Base-by-base conservation (phyloP, 352 stramenopile genomes). In the Phytophthora podocarpi region DNA sequence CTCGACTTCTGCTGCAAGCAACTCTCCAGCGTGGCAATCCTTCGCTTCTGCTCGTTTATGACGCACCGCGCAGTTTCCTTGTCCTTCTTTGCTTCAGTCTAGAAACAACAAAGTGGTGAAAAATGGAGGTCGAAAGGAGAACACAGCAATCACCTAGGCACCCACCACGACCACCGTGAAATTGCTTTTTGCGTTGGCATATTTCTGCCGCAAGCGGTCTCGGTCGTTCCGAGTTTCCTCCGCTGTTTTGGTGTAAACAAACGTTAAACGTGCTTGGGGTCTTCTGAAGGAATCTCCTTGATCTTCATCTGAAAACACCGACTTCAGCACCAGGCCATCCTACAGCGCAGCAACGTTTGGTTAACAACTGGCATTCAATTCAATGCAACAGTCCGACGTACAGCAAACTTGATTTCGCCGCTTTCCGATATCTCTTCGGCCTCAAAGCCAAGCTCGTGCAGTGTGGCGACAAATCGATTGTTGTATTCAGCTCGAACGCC, bases 341-440 rank as follows among this genome's bases (percentile, higher is more conserved):
- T 93, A 58, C 16, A 23, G 20, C 61, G 10, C 18, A 32, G 16
- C 16, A 51, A 16, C 31, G 12, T 28, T 39, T 5, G 6, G 16
- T 24, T 24, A 47, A n/a, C 11, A 48, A 42, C 35, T 23, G 16
- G 8, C 6, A 56, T 26, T 46, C 5, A 23, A 27, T 9, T 5
- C 7, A 52, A 45, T n/a, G 11, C 18, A 21, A 28, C 26, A 9
- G 10, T 13, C 10, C 8, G 16, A 55, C 72, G 15, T 64, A 93
- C 86, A 13, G 82, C 75, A 70, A 93, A 92, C 55, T 88, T 91
- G 56, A 95, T 89, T 59, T 95, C 84, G 26, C 86, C 84, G 12
- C 66, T 83, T 27, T 90, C 79, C 2, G 75, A 87, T 39, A 93
- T 80, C 43, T 91, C 84, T 42, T 92, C 81, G 7, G 82, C 86